Base-by-base conservation (phyloP, 2,329 filamentous ascomycete species). In the Dactylella cylindrospora region DNA sequence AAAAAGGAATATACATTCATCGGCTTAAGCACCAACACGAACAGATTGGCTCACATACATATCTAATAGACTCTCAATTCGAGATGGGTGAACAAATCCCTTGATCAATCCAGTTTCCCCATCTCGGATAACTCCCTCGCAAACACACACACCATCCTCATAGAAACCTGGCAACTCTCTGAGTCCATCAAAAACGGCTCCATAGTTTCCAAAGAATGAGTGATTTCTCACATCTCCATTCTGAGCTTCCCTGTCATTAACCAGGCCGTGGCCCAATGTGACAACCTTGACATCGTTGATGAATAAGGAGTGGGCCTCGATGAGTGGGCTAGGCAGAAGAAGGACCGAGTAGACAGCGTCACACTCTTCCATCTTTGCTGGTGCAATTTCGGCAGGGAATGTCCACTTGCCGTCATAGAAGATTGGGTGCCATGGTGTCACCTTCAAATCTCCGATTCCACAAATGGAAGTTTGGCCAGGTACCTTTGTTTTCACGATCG, bases 381-480 rank as follows among this genome's bases (percentile, higher is more conserved):
- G 66, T 0, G 73, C 69, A 1, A 76, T 66, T 0, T 75, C 62
- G 0, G 69, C 73, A 0, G 80, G 80, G 65, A 80, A 81, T 0
- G 57, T 65, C 79, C 79, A 82, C 2, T 47, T 66, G 6, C 57
- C 71, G 15, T 74, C 71, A 1, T 68, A 40, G 0, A 72, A 74
- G 2, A 84, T 70, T 1, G 82, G 82, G 68, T 84, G 82, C 79
- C 80, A 84, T 0, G 78, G 77, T 19, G 82, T 84, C 22, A 83
- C 76, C 5, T 78, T 68, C 5, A 83, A 71, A 2, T 68, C 64
- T 1, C 74, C 75, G 0, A 83, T 69, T 0, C 72, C 72, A 57
- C 77, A 79, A 67, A 84, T 73, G 1, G 68, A 23, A 17, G 45
- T 55, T 28, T 71, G 71, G 32, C 70, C 54, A 2, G 61, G 50